Base-by-base conservation (phyloP, 768 basidiomycete species). In the Thelephora ganbajun region DNA sequence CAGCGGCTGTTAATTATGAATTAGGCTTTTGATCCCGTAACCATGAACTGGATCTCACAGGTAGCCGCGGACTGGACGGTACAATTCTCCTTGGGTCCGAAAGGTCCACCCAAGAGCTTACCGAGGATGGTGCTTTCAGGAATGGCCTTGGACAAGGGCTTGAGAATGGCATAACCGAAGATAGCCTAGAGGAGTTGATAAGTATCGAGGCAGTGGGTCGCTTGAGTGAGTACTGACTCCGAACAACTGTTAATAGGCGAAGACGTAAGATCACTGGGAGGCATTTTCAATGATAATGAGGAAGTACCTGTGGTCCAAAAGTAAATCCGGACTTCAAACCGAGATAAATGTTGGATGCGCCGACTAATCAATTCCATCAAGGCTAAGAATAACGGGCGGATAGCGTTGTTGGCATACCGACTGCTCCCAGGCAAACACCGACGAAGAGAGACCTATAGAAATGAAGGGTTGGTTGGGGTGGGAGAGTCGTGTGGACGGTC, bases 321-420 rank as follows among this genome's bases (percentile, higher is more conserved):
- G 76, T 78, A 58, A 77, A 79, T 19, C 79, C 79, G 1, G 79
- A 80, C 63, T 82, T 80, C 49, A 81, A 60, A 35, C 80, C 77
- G 18, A 80, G 73, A 58, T 83, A 80, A 50, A 83, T 74, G 58
- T 79, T 78, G 43, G 74, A 76, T 11, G 79, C 74, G 43, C 73
- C 71, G 22, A 80, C 73, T 50, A 54, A 41, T 41, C 69, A 70
- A 49, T 76, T 48, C 75, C 70, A 44, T 76, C 51, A 16, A 79
- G 51, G 41, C 74, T 70, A 47, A 75, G 48, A 19, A 39, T 13
- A 9, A 48, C 53, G 26, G 52, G 30, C 35, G 45, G 35, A 19
- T 19, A 22, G 12, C 13, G 23, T 36, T 42, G 33, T 18, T 34
- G 20, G 35, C 53, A 47, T 44, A 54, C 53, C 56, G 37, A 57